Evolutionary conservation across 441 rosid species (phyloP).

Genomic region (Euphorbia corollata): DNA sequence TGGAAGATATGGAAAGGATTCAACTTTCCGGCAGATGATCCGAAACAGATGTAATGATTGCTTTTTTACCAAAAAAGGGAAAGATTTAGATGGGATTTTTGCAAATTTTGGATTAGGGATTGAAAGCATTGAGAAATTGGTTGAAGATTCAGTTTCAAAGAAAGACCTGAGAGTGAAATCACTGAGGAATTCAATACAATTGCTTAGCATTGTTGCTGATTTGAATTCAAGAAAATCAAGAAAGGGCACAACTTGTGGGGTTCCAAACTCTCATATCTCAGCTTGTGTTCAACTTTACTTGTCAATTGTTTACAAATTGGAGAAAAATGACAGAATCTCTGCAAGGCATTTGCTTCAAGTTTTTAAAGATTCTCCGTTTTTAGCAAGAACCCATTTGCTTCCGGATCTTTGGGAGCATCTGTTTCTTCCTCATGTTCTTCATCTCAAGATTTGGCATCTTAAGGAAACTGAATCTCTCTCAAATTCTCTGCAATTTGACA

Average conservation of each 20-base stretch:
- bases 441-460: slow-evolving; percentile 52
- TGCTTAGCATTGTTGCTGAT: slow-evolving; percentile 36
- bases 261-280: slow-evolving; percentile 42
- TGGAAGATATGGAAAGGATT: slow-evolving; percentile 40
- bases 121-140: slow-evolving; percentile 34
- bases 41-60: slow-evolving; percentile 36
- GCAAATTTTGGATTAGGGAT: slow-evolving; percentile 35
- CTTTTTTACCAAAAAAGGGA: slow-evolving; percentile 20
- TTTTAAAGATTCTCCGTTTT: slow-evolving; percentile 43
- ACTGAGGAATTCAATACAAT: slow-evolving; percentile 30
- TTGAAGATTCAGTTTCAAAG: slow-evolving; percentile 20
- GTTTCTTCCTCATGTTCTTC: slow-evolving; percentile 62
- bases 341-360: slow-evolving; percentile 52
- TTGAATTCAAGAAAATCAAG: slow-evolving; percentile 32
- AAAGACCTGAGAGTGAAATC: slow-evolving; percentile 26
- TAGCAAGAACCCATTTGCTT: slow-evolving; percentile 53
- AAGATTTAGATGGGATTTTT: slow-evolving; percentile 23
- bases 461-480: slow-evolving; percentile 42
- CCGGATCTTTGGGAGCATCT: slow-evolving; percentile 63
- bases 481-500: slow-evolving; percentile 26
- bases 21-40: slow-evolving; percentile 30
- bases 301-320: slow-evolving; percentile 45
- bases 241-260: no score
- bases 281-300: slow-evolving; percentile 54
- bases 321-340: slow-evolving; percentile 43